phyloP scores from a whole-genome alignment of 192 early-diverging fungal species.

The Coemansia erecta region DNA sequence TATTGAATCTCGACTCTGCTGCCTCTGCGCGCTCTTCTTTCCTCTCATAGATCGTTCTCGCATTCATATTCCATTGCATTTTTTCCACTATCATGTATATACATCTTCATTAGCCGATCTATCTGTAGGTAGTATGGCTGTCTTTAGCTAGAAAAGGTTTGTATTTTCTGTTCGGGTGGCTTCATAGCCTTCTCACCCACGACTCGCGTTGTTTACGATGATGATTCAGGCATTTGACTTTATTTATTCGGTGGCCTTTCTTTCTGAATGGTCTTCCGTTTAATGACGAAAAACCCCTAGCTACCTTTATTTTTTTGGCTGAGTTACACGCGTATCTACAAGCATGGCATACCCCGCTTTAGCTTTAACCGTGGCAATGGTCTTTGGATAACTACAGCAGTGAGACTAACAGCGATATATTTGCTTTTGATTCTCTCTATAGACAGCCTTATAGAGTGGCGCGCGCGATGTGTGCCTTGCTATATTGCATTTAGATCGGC shows the following conservation, averaged over 20 bases:
- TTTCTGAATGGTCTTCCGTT: slow-evolving; percentile 12
- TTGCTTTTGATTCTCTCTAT: too few relatives aligned
- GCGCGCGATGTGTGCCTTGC: too few relatives aligned
- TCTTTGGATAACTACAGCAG: too few relatives aligned
- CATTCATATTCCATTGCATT: neutral
- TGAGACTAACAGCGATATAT: too few relatives aligned
- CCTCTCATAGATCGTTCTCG: too few relatives aligned
- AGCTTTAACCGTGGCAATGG: neutral
- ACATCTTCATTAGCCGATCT: neutral
- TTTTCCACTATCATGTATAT: neutral
- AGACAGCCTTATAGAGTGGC: too few relatives aligned
- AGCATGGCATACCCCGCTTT: neutral
- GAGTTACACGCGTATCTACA: slow-evolving; percentile 11
- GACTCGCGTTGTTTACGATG: slow-evolving; percentile 10
- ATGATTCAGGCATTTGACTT: slow-evolving; percentile 52
- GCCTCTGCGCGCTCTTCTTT: too few relatives aligned
- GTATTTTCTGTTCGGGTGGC: neutral
- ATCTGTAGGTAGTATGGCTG: neutral
- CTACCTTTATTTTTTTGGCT: slow-evolving; percentile 38
- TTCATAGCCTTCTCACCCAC: too few relatives aligned
- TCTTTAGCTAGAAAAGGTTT: neutral
- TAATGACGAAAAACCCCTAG: slow-evolving; percentile 48
- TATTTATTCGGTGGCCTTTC: slow-evolving; percentile 24
- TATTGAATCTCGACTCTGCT: too few relatives aligned
- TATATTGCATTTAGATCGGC: too few relatives aligned